Evolutionary conservation across 1,284 basidiomycete genomes (phyloP), one percentile per base, ranked within the genome.

Genomic region (Rhodofomes roseus): DNA sequence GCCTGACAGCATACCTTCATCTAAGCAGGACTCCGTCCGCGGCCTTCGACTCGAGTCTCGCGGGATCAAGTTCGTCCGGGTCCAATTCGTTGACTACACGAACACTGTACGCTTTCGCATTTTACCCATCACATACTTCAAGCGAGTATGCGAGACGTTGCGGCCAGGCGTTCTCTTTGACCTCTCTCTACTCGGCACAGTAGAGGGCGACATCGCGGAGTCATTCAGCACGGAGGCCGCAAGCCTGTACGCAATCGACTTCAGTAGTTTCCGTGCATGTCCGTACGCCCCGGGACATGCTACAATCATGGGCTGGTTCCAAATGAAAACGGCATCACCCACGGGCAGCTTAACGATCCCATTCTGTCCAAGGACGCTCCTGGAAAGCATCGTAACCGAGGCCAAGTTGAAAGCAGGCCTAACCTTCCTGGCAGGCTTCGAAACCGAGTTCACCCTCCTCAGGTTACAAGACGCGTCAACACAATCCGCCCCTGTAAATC

Each of bases 381-480:
- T 90, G 41, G 70, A 70, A 20, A 75, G 79, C 16, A 72, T 88
- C 14, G 71, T 81, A 2, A 73, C 76, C 31, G 73, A 81, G 46
- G 81, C 81, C 0, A 66, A 73, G 54, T 56, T 70, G 8, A 67
- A 68, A 11, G 71, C 72, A 2, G 77, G 76, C 1, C 69, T 81
- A 12, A 73, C 81, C 8, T 89, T 89, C 68, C 76, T 89, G 37
- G 77, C 88, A 22, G 88, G 89, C 2, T 79, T 87, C 63, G 89
- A 91, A 72, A 79, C 77, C 2, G 87, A 91, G 66, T 89, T 90
- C 64, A 81, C 84, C 55, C 79, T 90, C 6, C 77, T 90, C 31
- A 80, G 79, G 62, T 79, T 78, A 16, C 25, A 27, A 22, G 2
- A 81, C 0, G 65, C 76, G 12, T 82, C 85, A 0, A 68, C 60